Conservation (phyloP, 352 stramenopile species). For the Elongisporangium prolatum region DNA sequence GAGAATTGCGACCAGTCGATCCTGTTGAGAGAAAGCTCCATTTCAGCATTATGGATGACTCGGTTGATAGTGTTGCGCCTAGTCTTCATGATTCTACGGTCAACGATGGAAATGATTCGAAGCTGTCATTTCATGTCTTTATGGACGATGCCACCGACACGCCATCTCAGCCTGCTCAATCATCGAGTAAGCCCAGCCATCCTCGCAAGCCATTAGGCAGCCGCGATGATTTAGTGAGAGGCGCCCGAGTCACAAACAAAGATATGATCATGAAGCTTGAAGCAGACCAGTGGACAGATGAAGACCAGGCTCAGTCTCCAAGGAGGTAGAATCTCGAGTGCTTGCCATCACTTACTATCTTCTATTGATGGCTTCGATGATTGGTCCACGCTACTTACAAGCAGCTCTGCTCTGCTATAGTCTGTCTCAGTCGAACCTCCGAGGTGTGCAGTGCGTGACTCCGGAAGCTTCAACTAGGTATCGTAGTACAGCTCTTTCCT, state of each 20-base stretch:
- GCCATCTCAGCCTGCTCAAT: constrained; percentile 13
- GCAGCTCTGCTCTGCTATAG: neutral
- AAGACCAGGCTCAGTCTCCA: constrained; percentile 9
- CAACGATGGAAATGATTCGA: constrained; percentile 35
- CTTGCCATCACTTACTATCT: neutral
- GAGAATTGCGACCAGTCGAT: constrained; percentile 51
- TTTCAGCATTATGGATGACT: constrained; percentile 83
- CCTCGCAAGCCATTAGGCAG: constrained; percentile 50
- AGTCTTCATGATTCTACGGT: constrained; percentile 25
- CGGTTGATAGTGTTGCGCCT: constrained; percentile 54
- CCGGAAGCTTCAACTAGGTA: constrained; percentile 34
- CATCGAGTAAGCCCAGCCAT: constrained; percentile 22
- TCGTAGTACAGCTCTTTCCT: constrained; percentile 10
- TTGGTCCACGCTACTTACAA: constrained; percentile 1
- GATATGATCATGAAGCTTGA: constrained; percentile 64
- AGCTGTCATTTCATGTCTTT: constrained; percentile 46
- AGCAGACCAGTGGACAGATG: constrained; percentile 5
- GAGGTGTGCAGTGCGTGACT: constrained; percentile 15
- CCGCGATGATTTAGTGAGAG: constrained; percentile 61
- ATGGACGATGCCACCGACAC: constrained; percentile 27
- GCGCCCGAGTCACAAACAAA: constrained; percentile 68
- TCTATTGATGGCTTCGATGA: neutral
- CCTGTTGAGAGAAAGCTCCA: constrained; percentile 79
- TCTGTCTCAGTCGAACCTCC: neutral
- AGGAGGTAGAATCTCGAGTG: constrained; percentile 32